A percentile compares a stretch with the other conserved stretches of the same genome.
Evolutionary conservation across 495 filamentous ascomycete species (phyloP).

Genomic region (Delitschia confertaspora): DNA sequence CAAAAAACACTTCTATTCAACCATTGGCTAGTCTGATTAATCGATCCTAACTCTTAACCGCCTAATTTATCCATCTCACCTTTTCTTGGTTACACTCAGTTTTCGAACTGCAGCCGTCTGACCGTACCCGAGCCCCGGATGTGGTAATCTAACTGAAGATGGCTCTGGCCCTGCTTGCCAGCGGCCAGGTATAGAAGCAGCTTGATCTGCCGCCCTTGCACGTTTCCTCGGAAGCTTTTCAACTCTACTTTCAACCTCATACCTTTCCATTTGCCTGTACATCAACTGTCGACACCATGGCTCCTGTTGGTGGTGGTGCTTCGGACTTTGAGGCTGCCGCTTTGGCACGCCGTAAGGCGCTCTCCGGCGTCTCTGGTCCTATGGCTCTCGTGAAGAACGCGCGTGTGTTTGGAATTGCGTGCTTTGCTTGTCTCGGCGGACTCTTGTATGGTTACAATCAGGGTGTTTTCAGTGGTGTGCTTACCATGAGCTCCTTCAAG

Average conservation of each 20-base stretch:
- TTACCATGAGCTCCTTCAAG: slow-evolving; percentile 53
- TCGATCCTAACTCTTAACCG: too few relatives aligned
- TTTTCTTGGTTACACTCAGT: too few relatives aligned
- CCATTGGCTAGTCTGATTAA: too few relatives aligned
- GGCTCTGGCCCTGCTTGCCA: too few relatives aligned
- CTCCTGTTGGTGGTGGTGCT: slow-evolving; percentile 30
- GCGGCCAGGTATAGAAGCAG: slow-evolving; percentile 7
- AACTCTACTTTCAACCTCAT: neutral
- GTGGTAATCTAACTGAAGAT: too few relatives aligned
- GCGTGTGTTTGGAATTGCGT: slow-evolving; percentile 60
- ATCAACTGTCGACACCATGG: slow-evolving; percentile 29
- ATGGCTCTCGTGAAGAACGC: slow-evolving; percentile 58
- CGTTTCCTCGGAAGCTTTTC: neutral
- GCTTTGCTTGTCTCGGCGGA: slow-evolving; percentile 73
- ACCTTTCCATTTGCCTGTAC: neutral
- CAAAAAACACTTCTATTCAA: too few relatives aligned
- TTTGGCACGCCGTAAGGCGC: slow-evolving; percentile 51
- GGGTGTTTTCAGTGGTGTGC: slow-evolving; percentile 67
- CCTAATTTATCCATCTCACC: too few relatives aligned
- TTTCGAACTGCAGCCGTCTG: too few relatives aligned
- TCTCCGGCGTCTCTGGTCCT: slow-evolving; percentile 57
- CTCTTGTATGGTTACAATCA: slow-evolving; percentile 42
- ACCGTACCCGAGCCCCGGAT: too few relatives aligned
- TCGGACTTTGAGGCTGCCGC: slow-evolving; percentile 51
- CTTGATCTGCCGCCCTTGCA: slow-evolving; percentile 4